These are phyloP conservation scores for Starmerella etchellsii DNA, from an alignment of 805 yeast species.

Conservation along the genomic window DNA sequence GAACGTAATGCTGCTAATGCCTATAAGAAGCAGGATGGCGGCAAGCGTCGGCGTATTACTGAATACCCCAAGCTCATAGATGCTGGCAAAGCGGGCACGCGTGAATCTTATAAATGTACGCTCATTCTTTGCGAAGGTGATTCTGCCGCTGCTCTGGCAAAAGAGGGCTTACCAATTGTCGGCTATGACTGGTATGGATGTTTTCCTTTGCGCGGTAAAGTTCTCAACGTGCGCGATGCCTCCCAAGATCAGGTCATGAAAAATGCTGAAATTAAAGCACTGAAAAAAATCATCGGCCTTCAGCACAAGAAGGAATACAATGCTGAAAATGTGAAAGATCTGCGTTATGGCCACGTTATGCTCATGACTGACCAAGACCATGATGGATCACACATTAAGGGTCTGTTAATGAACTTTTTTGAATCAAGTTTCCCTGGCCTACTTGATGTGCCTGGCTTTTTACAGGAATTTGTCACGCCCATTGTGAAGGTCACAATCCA, in stretches of 20 bases:
- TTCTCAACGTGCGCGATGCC: slow-evolving; percentile 92
- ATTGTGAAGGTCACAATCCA: slow-evolving; percentile 79
- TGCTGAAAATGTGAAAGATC: slow-evolving; percentile 36
- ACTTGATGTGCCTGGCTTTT: slow-evolving; percentile 77
- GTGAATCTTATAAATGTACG: slow-evolving; percentile 83
- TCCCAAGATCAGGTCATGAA: slow-evolving; percentile 88
- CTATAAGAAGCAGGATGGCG: slow-evolving; percentile 77
- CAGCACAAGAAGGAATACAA: slow-evolving; percentile 83
- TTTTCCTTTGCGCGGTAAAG: slow-evolving; percentile 88
- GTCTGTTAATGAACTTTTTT: slow-evolving; percentile 80
- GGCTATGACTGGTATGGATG: slow-evolving; percentile 94
- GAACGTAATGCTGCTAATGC: slow-evolving; percentile 79
- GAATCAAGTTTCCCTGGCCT: slow-evolving; percentile 93
- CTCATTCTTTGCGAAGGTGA: slow-evolving; percentile 93
- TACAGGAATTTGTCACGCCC: slow-evolving; percentile 90
- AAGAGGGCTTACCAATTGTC: slow-evolving; percentile 84
- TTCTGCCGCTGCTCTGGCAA: slow-evolving; percentile 85
- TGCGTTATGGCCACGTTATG: slow-evolving; percentile 94
- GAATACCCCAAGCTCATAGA: slow-evolving; percentile 84
- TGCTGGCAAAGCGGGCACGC: slow-evolving; percentile 93
- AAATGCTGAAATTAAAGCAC: slow-evolving; percentile 87
- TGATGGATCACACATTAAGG: slow-evolving; percentile 97
- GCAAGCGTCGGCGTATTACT: slow-evolving; percentile 57
- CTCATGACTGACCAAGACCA: slow-evolving; percentile 99
- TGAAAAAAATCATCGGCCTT: slow-evolving; percentile 88